Evolutionary conservation across 805 yeast genomes (phyloP).

Genomic region (Millerago galiae): DNA sequence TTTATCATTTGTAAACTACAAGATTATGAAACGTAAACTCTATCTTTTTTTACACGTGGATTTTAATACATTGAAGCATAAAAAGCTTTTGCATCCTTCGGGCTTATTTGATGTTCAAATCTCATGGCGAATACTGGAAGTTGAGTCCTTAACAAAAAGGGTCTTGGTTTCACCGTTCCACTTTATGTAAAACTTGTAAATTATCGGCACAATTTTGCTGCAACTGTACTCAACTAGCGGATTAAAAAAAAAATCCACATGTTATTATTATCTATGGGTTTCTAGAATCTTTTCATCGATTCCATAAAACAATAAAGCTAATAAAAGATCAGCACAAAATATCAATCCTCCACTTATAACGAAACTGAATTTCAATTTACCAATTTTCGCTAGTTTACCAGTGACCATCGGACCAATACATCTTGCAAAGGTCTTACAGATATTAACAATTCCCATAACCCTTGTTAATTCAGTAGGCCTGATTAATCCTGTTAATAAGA

Average conservation of each 20-base stretch:
- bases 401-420: conserved; percentile 77
- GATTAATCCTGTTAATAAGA: conserved; percentile 64
- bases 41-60: too few species aligned
- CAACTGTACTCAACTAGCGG: too few species aligned
- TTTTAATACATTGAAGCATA: too few species aligned
- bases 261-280: conserved; percentile 4
- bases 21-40: too few species aligned
- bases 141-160: too few species aligned
- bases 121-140: too few species aligned
- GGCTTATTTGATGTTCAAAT: too few species aligned
- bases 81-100: too few species aligned
- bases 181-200: too few species aligned
- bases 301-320: conserved; percentile 27
- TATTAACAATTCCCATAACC: conserved; percentile 81
- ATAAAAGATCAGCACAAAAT: conserved; percentile 29
- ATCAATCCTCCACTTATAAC: conserved; percentile 46
- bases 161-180: too few species aligned
- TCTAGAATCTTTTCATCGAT: conserved; percentile 25
- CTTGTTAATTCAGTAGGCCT: conserved; percentile 57
- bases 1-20: too few species aligned
- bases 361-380: conserved; percentile 43
- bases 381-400: conserved; percentile 58
- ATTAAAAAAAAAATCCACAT: not conserved
- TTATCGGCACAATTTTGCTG: too few species aligned
- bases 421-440: conserved; percentile 80